Evolutionary conservation across 2,329 filamentous ascomycete genomes (phyloP).

Genomic region (Penicillium sp.): DNA sequence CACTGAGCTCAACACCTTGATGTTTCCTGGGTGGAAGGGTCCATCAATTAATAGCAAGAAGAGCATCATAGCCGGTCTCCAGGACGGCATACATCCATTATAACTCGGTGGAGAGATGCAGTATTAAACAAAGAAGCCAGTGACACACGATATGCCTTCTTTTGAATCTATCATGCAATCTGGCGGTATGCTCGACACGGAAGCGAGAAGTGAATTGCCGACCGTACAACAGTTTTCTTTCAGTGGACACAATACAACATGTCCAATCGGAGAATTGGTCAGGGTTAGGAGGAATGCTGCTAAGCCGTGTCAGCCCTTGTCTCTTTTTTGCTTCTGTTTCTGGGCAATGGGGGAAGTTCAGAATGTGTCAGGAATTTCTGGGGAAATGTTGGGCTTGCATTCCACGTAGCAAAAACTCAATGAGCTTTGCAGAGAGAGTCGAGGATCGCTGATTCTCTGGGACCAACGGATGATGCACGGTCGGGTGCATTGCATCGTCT

Average conservation of each 20-base stretch:
- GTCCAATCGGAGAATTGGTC: slow-evolving; percentile 2
- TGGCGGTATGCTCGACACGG: neutral
- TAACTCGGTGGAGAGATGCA: too few species aligned
- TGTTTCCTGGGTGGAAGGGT: neutral
- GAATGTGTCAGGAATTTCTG: neutral
- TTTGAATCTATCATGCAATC: neutral
- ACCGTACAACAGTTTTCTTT: neutral
- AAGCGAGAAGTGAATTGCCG: neutral
- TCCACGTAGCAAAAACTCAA: neutral
- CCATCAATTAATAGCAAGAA: too few species aligned
- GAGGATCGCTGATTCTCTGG: neutral
- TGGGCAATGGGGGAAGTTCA: neutral
- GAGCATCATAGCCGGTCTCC: too few species aligned
- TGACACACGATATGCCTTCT: neutral
- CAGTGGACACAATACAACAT: neutral
- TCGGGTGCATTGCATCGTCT: neutral
- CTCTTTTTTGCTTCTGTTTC: neutral
- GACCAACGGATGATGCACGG: neutral
- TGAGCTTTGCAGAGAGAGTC: neutral
- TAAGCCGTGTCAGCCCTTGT: neutral
- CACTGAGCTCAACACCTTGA: neutral
- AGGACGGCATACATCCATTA: too few species aligned
- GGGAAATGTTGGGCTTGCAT: neutral
- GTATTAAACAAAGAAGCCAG: neutral
- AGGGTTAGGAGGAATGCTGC: neutral